These are phyloP conservation scores for Arxiozyma slooffiae DNA, from an alignment of 1,139 yeast genomes.

Conservation along the genomic window DNA sequence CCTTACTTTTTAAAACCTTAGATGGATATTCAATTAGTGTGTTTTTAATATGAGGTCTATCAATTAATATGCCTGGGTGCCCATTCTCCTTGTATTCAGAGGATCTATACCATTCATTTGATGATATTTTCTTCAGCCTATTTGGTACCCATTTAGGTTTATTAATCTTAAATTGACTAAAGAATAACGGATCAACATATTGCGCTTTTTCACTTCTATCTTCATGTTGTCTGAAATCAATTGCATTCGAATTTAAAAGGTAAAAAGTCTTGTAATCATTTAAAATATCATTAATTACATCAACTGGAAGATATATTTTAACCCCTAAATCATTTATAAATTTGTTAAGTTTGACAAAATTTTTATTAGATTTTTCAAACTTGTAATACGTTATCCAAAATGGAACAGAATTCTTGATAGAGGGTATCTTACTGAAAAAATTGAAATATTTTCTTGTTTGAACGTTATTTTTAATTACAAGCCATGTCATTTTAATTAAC, in stretches of 20 bases:
- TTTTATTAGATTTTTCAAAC: conserved; percentile 39
- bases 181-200: conserved; percentile 20
- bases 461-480: conserved; percentile 28
- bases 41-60: conserved; percentile 49
- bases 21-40: conserved; percentile 30
- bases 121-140: conserved; percentile 7
- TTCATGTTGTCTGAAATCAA: conserved; percentile 8
- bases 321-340: conserved; percentile 38
- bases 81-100: conserved; percentile 40
- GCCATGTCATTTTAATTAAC: conserved; percentile 34
- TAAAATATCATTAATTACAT: conserved; percentile 37
- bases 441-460: conserved; percentile 38
- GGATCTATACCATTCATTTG: conserved; percentile 30
- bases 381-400: conserved; percentile 53
- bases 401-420: conserved; percentile 35
- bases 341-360: conserved; percentile 37
- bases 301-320: conserved; percentile 40
- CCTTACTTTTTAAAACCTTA: conserved; percentile 18
- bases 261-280: conserved; percentile 29
- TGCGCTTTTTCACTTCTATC: background rate
- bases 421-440: conserved; percentile 33
- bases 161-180: conserved; percentile 22
- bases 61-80: conserved; percentile 51
- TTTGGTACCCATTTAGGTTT: conserved; percentile 24
- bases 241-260: conserved; percentile 24